Conservation (phyloP, 2,329 filamentous ascomycete genomes). For the Rhexocercosporidium sp. region DNA sequence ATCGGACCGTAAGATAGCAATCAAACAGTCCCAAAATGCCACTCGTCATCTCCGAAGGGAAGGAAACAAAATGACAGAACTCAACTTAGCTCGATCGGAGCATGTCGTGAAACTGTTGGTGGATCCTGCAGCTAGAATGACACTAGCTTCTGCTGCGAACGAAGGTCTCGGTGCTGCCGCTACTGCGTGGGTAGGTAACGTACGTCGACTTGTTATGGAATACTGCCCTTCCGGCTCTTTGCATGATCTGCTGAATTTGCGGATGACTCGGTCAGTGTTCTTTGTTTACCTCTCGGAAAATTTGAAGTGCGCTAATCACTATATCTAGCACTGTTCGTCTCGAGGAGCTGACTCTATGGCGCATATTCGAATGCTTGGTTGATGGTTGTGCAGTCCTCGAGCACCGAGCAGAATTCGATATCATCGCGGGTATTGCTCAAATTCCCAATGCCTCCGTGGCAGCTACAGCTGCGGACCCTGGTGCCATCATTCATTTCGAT, state of each 20-base stretch:
- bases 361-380: not conserved
- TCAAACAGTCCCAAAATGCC: not conserved
- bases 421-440: not conserved
- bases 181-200: not conserved
- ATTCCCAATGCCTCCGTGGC: not conserved
- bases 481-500: slow-evolving; percentile 4
- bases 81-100: not conserved
- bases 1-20: not conserved
- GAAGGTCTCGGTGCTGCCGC: not conserved
- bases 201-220: not conserved
- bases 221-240: not conserved
- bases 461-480: not conserved
- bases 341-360: not conserved
- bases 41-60: not conserved
- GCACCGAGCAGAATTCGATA: not conserved
- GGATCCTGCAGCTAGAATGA: not conserved
- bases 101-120: not conserved
- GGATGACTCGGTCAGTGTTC: not conserved
- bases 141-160: not conserved
- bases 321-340: not conserved
- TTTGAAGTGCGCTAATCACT: not conserved
- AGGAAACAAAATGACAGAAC: not conserved
- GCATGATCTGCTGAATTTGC: not conserved
- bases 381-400: not conserved
- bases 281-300: not conserved